Evolutionary conservation across 2,329 filamentous ascomycete genomes (phyloP).

Genomic region (Cryphonectria radicalis): DNA sequence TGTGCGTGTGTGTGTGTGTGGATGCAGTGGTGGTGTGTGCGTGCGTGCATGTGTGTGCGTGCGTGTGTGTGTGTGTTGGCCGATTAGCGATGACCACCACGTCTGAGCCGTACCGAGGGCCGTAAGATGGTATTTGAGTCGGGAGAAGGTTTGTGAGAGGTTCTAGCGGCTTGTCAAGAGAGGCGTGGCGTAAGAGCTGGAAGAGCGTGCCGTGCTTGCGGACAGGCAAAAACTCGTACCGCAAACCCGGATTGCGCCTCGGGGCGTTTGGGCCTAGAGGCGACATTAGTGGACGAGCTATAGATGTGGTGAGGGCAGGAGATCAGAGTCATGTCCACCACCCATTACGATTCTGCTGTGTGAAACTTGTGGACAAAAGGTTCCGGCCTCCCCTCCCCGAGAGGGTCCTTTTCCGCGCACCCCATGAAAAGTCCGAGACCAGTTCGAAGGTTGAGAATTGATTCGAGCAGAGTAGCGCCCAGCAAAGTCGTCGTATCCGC

Average conservation of each 20-base stretch:
- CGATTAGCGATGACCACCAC: constrained; percentile 21
- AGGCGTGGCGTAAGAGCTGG: neutral
- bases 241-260: neutral
- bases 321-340: constrained; percentile 21
- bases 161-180: constrained; percentile 25
- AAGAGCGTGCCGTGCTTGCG: neutral
- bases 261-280: constrained; percentile 17
- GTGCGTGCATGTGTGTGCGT: neutral
- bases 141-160: constrained; percentile 22
- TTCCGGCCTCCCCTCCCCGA: neutral
- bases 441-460: neutral
- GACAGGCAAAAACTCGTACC: constrained; percentile 1
- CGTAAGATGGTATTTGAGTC: constrained; percentile 12
- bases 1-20: neutral
- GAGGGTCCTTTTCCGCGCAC: neutral
- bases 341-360: neutral
- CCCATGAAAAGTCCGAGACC: neutral
- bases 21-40: no score
- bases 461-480: neutral
- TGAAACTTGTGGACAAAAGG: neutral
- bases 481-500: neutral
- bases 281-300: constrained; percentile 23
- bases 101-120: constrained; percentile 10
- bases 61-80: constrained; percentile 24
- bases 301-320: constrained; percentile 13